These are phyloP conservation scores for Favolaschia claudopus DNA, from an alignment of 768 basidiomycete species.

Conservation along the genomic window DNA sequence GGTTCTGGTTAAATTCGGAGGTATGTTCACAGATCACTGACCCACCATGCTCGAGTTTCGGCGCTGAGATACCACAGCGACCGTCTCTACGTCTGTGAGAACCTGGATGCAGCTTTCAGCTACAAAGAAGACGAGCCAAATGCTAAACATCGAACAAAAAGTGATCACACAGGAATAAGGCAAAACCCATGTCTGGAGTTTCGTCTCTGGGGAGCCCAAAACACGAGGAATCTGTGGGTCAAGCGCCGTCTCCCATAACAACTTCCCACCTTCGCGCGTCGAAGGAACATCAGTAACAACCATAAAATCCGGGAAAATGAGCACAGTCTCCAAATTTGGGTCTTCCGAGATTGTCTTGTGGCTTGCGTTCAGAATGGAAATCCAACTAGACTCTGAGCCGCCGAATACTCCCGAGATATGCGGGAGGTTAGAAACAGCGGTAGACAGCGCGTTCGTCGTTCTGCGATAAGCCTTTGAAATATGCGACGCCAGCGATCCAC, in stretches of 20 bases:
- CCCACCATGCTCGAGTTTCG: conserved; percentile 79
- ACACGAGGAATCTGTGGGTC: conserved; percentile 63
- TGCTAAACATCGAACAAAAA: conserved; percentile 60
- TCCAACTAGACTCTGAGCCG: conserved; percentile 57
- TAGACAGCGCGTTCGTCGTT: conserved; percentile 25
- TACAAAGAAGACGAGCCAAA: too few relatives aligned
- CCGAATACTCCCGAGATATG: conserved; percentile 64
- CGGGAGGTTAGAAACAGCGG: conserved; percentile 36
- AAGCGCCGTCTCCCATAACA: conserved; percentile 70
- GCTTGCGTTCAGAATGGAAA: conserved; percentile 86
- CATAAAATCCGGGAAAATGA: conserved; percentile 94
- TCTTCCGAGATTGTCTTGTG: conserved; percentile 74
- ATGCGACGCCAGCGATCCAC: conserved; percentile 71
- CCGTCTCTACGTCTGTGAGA: conserved; percentile 85
- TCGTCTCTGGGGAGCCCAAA: conserved; percentile 48
- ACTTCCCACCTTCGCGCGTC: conserved; percentile 67
- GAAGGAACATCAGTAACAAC: conserved; percentile 77
- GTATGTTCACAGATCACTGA: conserved; percentile 25
- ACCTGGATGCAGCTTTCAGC: too few relatives aligned
- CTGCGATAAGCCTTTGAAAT: conserved; percentile 29
- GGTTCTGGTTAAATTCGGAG: conserved; percentile 18
- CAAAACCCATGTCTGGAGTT: conserved; percentile 76
- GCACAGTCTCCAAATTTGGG: conserved; percentile 74
- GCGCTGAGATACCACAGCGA: conserved; percentile 87
- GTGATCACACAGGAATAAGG: conserved; percentile 92